Evolutionary conservation across 768 basidiomycete genomes (phyloP).

Genomic region (Leccinum disarticulatum): DNA sequence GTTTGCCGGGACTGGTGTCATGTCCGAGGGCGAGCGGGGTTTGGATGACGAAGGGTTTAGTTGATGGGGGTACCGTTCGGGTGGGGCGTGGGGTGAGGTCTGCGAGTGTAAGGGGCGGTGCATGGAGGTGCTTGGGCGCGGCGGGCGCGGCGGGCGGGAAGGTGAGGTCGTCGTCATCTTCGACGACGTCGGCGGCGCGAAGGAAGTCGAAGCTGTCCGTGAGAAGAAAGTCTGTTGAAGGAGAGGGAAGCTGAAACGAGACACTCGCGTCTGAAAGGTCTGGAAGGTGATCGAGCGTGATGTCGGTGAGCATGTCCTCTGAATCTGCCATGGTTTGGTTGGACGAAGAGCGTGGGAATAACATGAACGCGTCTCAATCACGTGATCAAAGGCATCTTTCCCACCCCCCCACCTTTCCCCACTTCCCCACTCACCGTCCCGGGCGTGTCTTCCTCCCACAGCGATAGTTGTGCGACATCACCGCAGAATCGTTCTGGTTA

Average conservation of each 20-base stretch:
- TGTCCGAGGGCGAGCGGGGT: conserved; percentile 12
- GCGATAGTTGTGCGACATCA: conserved; percentile 12
- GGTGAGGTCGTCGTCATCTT: conserved; percentile 37
- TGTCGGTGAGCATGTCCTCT: conserved; percentile 33
- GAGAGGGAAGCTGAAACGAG: conserved; percentile 50
- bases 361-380: conserved; percentile 28
- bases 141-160: conserved; percentile 39
- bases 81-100: conserved; percentile 42
- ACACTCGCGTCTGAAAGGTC: conserved; percentile 46
- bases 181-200: conserved; percentile 18
- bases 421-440: conserved; percentile 12
- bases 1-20: conserved; percentile 14
- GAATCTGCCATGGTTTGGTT: neutral
- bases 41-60: conserved; percentile 17
- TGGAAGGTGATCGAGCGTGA: conserved; percentile 55
- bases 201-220: conserved; percentile 43
- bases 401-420: conserved; percentile 27
- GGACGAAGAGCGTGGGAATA: conserved; percentile 24
- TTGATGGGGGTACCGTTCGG: conserved; percentile 6
- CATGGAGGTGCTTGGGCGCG: conserved; percentile 25
- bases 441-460: conserved; percentile 23
- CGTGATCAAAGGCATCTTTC: conserved; percentile 18
- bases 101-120: conserved; percentile 36
- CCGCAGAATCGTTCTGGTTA: conserved; percentile 4
- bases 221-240: conserved; percentile 35